Evolutionary conservation across 495 filamentous ascomycete genomes (phyloP).

Genomic region (Podospora comata): DNA sequence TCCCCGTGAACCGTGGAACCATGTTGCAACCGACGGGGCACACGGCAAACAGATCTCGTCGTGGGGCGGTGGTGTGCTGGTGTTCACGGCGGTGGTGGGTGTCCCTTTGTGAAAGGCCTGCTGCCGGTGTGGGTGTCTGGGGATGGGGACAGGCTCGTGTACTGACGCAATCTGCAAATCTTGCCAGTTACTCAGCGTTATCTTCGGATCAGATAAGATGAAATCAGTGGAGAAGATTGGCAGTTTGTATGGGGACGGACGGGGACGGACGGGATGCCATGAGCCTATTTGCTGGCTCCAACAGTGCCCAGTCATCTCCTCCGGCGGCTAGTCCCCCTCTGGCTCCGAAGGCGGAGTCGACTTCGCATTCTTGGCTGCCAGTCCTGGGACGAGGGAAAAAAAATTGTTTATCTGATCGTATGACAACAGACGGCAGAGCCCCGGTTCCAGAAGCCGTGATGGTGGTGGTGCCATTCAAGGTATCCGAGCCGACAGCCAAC

Average conservation of each 20-base stretch:
- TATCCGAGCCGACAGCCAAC: neutral
- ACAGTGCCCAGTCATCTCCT: constrained; percentile 1
- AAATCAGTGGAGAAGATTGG: constrained; percentile 20
- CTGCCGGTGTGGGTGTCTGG: neutral
- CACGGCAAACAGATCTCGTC: neutral
- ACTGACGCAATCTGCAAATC: neutral
- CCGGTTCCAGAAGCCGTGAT: constrained; percentile 6
- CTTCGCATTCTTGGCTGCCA: neutral
- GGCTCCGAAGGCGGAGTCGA: constrained; percentile 23
- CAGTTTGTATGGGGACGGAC: neutral
- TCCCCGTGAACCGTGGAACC: no score
- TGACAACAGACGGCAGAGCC: neutral
- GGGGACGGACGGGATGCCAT: neutral
- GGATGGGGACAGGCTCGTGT: neutral
- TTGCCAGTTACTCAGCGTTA: constrained; percentile 38
- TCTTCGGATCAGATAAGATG: constrained; percentile 55
- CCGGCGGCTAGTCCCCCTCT: constrained; percentile 11
- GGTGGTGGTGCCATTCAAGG: neutral
- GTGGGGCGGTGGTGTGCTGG: neutral
- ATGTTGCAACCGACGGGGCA: neutral
- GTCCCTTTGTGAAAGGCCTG: no score
- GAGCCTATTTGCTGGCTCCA: constrained; percentile 11
- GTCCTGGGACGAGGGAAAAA: neutral
- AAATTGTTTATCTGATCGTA: constrained; percentile 1
- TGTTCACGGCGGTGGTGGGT: neutral